Percentiles rank a stretch among this genome's conserved stretches.
Conservation (phyloP, 345 rosid genomes). For the Sonneratia caseolaris region DNA sequence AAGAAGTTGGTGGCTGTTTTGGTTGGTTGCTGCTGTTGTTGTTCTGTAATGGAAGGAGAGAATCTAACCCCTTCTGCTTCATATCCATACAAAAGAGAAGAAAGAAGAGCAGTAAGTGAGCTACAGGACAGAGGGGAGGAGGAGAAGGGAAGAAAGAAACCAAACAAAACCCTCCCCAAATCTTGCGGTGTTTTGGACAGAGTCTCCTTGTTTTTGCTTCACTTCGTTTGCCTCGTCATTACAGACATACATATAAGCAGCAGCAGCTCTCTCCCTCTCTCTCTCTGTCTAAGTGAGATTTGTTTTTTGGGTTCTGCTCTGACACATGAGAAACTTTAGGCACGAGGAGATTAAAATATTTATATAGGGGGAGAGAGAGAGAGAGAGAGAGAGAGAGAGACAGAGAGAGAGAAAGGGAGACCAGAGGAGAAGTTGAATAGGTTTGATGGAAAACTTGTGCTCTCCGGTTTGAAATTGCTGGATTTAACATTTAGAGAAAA, state of each 20-base stretch:
- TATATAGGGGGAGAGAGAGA: background rate
- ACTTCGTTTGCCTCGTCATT: constrained; percentile 20
- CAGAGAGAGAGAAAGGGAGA: background rate
- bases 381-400: background rate
- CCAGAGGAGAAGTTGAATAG: background rate
- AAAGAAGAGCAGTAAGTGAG: constrained; percentile 8
- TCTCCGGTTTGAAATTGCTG: too few species aligned
- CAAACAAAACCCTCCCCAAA: background rate
- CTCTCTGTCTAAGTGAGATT: constrained; percentile 4
- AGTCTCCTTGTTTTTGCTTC: background rate
- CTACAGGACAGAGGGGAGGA: constrained; percentile 3
- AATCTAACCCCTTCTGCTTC: constrained; percentile 16
- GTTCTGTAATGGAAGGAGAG: constrained; percentile 26
- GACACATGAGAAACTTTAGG: constrained; percentile 33
- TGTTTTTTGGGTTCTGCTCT: constrained; percentile 22
- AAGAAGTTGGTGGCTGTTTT: constrained; percentile 6
- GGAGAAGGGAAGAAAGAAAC: background rate
- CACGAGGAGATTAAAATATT: constrained; percentile 33
- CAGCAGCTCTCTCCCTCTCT: constrained; percentile 7
- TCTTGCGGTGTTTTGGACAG: background rate
- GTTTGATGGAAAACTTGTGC: too few species aligned
- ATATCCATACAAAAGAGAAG: constrained; percentile 38
- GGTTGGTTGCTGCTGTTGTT: background rate
- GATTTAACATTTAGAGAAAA: too few species aligned
- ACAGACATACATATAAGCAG: constrained; percentile 19